phyloP scores from a whole-genome alignment of 2,329 filamentous ascomycete species.

The Thermomyces lanuginosus region DNA sequence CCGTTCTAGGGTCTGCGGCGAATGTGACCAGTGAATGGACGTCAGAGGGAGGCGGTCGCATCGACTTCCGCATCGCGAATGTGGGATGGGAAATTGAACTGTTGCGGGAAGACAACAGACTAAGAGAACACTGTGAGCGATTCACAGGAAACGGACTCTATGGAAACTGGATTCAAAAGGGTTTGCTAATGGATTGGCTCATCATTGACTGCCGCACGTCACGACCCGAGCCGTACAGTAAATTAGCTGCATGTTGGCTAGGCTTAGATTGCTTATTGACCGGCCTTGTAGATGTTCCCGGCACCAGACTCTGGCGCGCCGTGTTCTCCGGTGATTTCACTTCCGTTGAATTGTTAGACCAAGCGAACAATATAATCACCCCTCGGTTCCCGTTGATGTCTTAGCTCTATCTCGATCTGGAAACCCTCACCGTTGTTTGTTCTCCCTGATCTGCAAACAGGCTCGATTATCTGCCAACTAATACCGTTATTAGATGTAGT shows the following conservation, averaged over 20 bases:
- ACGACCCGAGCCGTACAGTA: background rate
- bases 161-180: constrained; percentile 6
- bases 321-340: constrained; percentile 5
- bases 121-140: constrained; percentile 7
- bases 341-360: constrained; percentile 4
- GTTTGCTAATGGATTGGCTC: constrained; percentile 8
- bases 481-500: no score
- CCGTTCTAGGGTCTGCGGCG: constrained; percentile 4
- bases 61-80: constrained; percentile 8
- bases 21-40: constrained; percentile 8
- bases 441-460: no score
- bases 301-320: constrained; percentile 7
- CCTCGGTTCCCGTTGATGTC: constrained; percentile 2
- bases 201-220: constrained; percentile 9
- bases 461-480: no score
- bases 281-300: constrained; percentile 4
- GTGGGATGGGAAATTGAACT: constrained; percentile 9
- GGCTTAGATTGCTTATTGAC: constrained; percentile 1
- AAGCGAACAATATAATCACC: constrained; percentile 1
- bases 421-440: no score
- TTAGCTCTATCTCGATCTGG: no score
- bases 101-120: constrained; percentile 8
- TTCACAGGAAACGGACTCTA: constrained; percentile 7
- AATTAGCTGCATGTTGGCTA: constrained; percentile 1
- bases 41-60: constrained; percentile 3